Conservation (phyloP, 1,139 yeast genomes). For the Yamadazyma songkhlaensis region DNA sequence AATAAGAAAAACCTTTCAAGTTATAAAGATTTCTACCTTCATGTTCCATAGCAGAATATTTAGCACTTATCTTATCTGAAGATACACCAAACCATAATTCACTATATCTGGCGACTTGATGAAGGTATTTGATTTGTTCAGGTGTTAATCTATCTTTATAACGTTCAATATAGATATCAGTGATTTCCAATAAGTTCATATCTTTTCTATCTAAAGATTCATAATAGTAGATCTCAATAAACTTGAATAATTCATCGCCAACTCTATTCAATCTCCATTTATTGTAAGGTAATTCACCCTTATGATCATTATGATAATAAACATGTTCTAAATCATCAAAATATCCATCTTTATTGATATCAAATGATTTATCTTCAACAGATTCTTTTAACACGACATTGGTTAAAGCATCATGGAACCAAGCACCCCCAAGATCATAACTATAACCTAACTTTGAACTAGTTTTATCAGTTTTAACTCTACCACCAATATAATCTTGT, state of each 20-base stretch:
- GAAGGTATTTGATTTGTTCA: slow-evolving; percentile 49
- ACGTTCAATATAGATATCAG: slow-evolving; percentile 43
- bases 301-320: slow-evolving; percentile 47
- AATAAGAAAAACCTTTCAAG: slow-evolving; percentile 52
- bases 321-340: slow-evolving; percentile 52
- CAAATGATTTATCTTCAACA: slow-evolving; percentile 23
- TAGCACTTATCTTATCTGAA: slow-evolving; percentile 65
- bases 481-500: slow-evolving; percentile 49
- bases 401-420: slow-evolving; percentile 81
- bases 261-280: slow-evolving; percentile 35
- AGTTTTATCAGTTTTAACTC: slow-evolving; percentile 34
- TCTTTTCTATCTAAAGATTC: slow-evolving; percentile 45
- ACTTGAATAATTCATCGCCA: slow-evolving; percentile 58
- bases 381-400: slow-evolving; percentile 49
- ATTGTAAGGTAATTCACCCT: slow-evolving; percentile 26
- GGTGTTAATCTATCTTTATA: slow-evolving; percentile 47
- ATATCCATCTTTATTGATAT: slow-evolving; percentile 27
- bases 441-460: slow-evolving; percentile 30
- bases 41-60: slow-evolving; percentile 61
- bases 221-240: slow-evolving; percentile 52
- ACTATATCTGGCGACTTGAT: slow-evolving; percentile 50
- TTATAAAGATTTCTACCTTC: slow-evolving; percentile 75
- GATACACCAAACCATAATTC: slow-evolving; percentile 82
- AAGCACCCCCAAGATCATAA: slow-evolving; percentile 82
- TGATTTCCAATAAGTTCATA: slow-evolving; percentile 47